Percentiles rank a stretch among this genome's conserved stretches.
Conservation (phyloP, 2,329 filamentous ascomycete species). For the Ophiognomonia clavigignenti-juglandacearum region DNA sequence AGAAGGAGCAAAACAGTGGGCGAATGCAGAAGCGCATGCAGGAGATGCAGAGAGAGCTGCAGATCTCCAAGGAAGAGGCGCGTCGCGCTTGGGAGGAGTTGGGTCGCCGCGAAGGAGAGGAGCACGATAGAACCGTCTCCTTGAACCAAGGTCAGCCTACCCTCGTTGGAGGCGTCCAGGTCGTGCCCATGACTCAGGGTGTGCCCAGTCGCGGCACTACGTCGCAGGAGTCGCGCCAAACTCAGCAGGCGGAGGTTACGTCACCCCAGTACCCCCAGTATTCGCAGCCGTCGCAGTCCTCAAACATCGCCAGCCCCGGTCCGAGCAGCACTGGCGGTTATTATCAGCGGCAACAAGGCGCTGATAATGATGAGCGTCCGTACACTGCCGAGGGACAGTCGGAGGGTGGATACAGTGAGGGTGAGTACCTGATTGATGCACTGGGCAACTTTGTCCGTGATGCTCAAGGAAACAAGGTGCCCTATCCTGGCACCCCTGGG, state of each 20-base stretch:
- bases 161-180: constrained; percentile 86
- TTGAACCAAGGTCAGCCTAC: constrained; percentile 84
- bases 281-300: constrained; percentile 23
- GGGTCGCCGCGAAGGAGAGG: constrained; percentile 86
- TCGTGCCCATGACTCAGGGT: constrained; percentile 84
- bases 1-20: constrained; percentile 62
- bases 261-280: constrained; percentile 21
- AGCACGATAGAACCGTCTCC: constrained; percentile 80
- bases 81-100: constrained; percentile 96
- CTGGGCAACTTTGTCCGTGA: constrained; percentile 59
- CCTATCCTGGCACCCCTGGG: constrained; percentile 41
- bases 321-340: constrained; percentile 31
- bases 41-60: constrained; percentile 88
- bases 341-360: constrained; percentile 36
- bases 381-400: constrained; percentile 45
- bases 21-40: constrained; percentile 72
- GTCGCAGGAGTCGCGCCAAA: constrained; percentile 33
- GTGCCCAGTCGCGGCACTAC: constrained; percentile 51
- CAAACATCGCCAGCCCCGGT: constrained; percentile 30
- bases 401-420: constrained; percentile 62
- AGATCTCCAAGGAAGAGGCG: constrained; percentile 94
- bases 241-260: constrained; percentile 16
- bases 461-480: constrained; percentile 54
- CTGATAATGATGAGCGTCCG: constrained; percentile 34
- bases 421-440: constrained; percentile 65